Conservation (phyloP, 495 filamentous ascomycete genomes). For the Mycothermus thermophilus region DNA sequence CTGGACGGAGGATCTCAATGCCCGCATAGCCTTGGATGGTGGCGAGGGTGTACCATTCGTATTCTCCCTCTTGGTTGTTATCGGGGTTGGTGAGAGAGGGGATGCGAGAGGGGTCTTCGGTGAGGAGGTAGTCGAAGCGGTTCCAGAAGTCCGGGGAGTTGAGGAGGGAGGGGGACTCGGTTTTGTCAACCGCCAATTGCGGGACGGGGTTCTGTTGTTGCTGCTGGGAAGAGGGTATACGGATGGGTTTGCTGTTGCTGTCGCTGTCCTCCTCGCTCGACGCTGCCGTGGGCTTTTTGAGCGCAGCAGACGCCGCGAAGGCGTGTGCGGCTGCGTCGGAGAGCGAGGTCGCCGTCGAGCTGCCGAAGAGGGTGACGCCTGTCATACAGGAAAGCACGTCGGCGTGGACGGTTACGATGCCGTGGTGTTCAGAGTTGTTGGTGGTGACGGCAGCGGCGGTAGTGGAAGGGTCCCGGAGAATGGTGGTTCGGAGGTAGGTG, state of each 20-base stretch:
- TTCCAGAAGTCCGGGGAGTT: constrained; percentile 60
- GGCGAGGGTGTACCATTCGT: constrained; percentile 57
- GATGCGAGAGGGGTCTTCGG: constrained; percentile 41
- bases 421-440: constrained; percentile 5
- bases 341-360: constrained; percentile 9
- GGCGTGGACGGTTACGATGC: constrained; percentile 47
- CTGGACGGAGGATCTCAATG: constrained; percentile 46
- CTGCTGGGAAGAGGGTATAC: not conserved
- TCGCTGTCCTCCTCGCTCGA: not conserved
- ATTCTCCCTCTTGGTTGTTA: constrained; percentile 24
- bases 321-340: not conserved
- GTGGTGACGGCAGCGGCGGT: constrained; percentile 15
- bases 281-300: too few relatives aligned
- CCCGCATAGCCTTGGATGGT: constrained; percentile 60
- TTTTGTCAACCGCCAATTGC: constrained; percentile 42
- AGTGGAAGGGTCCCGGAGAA: constrained; percentile 13
- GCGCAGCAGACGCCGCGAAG: too few relatives aligned
- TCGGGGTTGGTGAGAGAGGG: not conserved
- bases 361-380: constrained; percentile 74
- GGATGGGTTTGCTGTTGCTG: not conserved
- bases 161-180: constrained; percentile 42
- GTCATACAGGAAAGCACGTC: constrained; percentile 89
- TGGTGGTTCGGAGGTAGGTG: constrained; percentile 37
- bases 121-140: constrained; percentile 65
- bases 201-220: not conserved